Conservation (phyloP, 108 stramenopile genomes). For the Cyclotella sp. region DNA sequence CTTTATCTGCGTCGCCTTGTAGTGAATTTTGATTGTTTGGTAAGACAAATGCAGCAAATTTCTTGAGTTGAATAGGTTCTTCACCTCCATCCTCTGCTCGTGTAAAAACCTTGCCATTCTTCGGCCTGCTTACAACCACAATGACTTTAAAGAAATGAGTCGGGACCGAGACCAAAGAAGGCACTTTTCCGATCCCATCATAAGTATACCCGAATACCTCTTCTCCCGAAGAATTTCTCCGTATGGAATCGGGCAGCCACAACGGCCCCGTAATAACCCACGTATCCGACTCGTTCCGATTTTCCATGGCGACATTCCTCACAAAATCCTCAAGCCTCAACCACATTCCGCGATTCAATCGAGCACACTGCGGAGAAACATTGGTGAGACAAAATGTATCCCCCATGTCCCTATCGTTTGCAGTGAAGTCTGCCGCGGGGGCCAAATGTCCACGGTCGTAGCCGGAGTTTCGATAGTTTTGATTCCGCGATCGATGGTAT, state of each 20-base stretch:
- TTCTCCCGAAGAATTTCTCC: constrained; percentile 1
- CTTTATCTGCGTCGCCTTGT: constrained; percentile 14
- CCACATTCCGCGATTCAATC: constrained; percentile 74
- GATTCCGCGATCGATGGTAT: constrained; percentile 63
- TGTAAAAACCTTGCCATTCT: not conserved
- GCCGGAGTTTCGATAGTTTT: constrained; percentile 71
- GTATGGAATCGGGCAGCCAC: constrained; percentile 64
- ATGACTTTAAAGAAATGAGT: constrained; percentile 88
- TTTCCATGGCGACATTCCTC: constrained; percentile 44
- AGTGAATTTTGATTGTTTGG: constrained; percentile 58
- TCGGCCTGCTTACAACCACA: constrained; percentile 32
- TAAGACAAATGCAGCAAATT: constrained; percentile 85
- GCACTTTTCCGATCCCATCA: constrained; percentile 69
- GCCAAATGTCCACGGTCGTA: constrained; percentile 90
- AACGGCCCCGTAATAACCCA: constrained; percentile 83
- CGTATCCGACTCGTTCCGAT: constrained; percentile 37
- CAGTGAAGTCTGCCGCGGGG: constrained; percentile 70
- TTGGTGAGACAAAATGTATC: constrained; percentile 79
- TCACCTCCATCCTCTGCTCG: not conserved
- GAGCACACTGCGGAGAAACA: constrained; percentile 68
- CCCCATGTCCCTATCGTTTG: constrained; percentile 23
- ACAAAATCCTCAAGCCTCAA: constrained; percentile 61
- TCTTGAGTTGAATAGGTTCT: not conserved
- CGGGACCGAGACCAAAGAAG: constrained; percentile 76
- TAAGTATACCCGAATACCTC: constrained; percentile 63